Base-by-base conservation (phyloP, 2,329 filamentous ascomycete species). In the Aspergillus felis region DNA sequence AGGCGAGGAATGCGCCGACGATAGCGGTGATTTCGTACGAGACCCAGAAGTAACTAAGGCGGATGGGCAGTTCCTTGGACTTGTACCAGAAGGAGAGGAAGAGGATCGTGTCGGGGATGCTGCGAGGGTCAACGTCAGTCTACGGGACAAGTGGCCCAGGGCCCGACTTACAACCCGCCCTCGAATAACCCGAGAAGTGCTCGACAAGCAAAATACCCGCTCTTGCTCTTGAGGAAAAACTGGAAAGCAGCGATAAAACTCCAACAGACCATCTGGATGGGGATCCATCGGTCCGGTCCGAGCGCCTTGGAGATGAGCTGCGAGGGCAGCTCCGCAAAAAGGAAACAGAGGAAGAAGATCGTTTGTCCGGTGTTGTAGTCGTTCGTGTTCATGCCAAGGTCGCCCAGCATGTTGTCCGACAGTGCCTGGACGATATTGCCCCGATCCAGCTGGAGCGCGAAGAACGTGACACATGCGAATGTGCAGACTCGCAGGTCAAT, bases 81-180 rank as follows among this genome's bases (percentile, higher is more conserved):
- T 84, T 91, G 75, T 91, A 92, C 73, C 88, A 92, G 71, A 92
- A 92, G 3, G 84, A 87, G 4, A 91, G 77, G 71, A 87, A 91
- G 0, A 78, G 66, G 14, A 78, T 76, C 0, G 74, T 76, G 22
- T 78, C 75, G 2, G 75, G 74, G 48, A 78, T 78, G 57, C 72
- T 75, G 41, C 6, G 46, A 9, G 7, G 20, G 47, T 64, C 50
- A 67, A 51, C 14, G 25, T 14, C 4, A 41, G 5, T 7, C 32
- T 32, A 20, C 6, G 7, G 24, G 9, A 27, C 17, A n/a, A 48
- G 17, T 17, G n/a, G 81, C 78, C 49, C 14, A 9, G 12, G 28
- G 7, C n/a, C 9, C n/a, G 28, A 86, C 86, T 66, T 84, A 87
- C 32, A 84, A 84, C 24, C 83, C 83, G 68, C 83, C 78, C 53